These are phyloP conservation scores for Lecanicillium sp. DNA, from an alignment of 2,329 filamentous ascomycete species.

Conservation along the genomic window DNA sequence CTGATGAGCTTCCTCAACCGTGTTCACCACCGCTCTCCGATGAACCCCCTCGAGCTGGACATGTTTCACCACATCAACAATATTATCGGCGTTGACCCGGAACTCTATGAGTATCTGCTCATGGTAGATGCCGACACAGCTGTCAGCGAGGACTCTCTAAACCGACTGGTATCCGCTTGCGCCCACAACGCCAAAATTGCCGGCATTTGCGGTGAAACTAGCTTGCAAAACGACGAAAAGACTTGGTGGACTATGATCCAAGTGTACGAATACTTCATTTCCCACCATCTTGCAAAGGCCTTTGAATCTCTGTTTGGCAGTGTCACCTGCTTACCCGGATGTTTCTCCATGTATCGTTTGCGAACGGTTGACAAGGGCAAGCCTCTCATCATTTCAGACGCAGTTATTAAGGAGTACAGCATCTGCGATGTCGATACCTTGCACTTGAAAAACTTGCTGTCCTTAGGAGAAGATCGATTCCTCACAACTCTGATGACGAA, in stretches of 20 bases:
- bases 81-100: slow-evolving; percentile 94
- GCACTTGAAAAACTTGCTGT: slow-evolving; percentile 92
- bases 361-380: slow-evolving; percentile 90
- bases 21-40: slow-evolving; percentile 86
- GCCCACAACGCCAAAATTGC: slow-evolving; percentile 93
- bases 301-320: slow-evolving; percentile 97
- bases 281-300: slow-evolving; percentile 90
- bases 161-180: slow-evolving; percentile 84
- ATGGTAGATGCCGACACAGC: slow-evolving; percentile 98
- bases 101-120: slow-evolving; percentile 92
- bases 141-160: slow-evolving; percentile 85
- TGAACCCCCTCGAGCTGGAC: slow-evolving; percentile 93
- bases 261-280: slow-evolving; percentile 99
- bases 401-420: slow-evolving; percentile 79
- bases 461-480: slow-evolving; percentile 93
- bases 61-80: slow-evolving; percentile 99
- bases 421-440: slow-evolving; percentile 87
- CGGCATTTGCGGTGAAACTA: slow-evolving; percentile 95
- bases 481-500: slow-evolving; percentile 97
- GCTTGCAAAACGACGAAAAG: slow-evolving; percentile 86
- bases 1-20: slow-evolving; percentile 97
- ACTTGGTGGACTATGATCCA: slow-evolving; percentile 99
- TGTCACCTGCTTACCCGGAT: slow-evolving; percentile 97
- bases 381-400: slow-evolving; percentile 87
- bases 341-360: slow-evolving; percentile 98